A percentile compares a stretch with the other conserved stretches of the same genome.
Conservation (phyloP, 257 asterid genomes). For the Paraleonurus japonicus region DNA sequence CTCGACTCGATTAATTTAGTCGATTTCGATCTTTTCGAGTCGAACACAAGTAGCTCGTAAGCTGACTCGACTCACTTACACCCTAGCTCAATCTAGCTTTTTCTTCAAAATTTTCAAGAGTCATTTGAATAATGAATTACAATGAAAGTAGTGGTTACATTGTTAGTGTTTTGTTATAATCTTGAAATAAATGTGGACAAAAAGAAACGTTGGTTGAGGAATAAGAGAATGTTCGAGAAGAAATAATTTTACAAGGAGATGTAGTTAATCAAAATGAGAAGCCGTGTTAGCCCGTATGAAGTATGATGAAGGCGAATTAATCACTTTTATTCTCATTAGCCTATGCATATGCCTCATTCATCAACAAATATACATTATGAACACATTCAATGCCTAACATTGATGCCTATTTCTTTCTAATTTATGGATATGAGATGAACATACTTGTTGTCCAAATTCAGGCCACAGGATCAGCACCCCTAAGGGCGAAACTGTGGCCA, state of each 20-base stretch:
- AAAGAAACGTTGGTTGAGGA: too few species aligned
- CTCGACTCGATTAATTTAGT: too few species aligned
- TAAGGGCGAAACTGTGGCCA: constrained; percentile 80
- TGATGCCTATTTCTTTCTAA: background rate
- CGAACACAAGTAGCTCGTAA: too few species aligned
- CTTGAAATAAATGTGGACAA: background rate
- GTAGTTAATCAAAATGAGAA: too few species aligned
- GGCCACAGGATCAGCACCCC: constrained; percentile 58
- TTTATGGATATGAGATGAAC: background rate
- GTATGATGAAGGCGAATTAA: too few species aligned
- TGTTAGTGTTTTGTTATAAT: too few species aligned
- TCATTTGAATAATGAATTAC: background rate
- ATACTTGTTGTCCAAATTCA: constrained; percentile 25
- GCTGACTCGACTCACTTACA: too few species aligned
- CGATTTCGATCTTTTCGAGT: too few species aligned
- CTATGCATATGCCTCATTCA: background rate
- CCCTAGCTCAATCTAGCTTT: too few species aligned
- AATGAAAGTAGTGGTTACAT: too few species aligned
- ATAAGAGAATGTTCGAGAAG: background rate
- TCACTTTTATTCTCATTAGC: too few species aligned
- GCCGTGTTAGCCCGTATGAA: background rate
- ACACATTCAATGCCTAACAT: background rate
- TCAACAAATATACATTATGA: background rate
- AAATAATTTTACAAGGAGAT: background rate
- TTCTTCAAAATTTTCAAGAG: background rate